These are phyloP conservation scores for Spinellus fusiger DNA, from an alignment of 192 early-diverging fungal genomes.

Conservation along the genomic window DNA sequence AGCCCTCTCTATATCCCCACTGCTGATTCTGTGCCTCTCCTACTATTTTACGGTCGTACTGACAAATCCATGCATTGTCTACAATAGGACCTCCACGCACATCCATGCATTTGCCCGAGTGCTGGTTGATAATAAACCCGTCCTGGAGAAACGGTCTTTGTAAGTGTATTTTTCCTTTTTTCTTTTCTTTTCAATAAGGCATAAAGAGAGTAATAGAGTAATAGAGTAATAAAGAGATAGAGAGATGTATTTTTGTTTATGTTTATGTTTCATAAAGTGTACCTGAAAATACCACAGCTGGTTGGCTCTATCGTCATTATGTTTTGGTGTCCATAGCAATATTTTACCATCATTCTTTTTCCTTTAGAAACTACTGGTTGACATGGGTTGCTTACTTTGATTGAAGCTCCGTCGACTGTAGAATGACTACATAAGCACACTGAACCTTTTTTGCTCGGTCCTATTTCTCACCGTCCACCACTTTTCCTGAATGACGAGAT, in stretches of 20 bases:
- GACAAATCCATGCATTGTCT: slow-evolving; percentile 12
- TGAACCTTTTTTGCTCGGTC: not conserved
- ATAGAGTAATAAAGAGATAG: not conserved
- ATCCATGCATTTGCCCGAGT: slow-evolving; percentile 22
- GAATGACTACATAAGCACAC: not conserved
- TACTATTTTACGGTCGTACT: slow-evolving; percentile 24
- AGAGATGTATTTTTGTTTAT: not conserved
- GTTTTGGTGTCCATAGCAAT: slow-evolving; percentile 26
- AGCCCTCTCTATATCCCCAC: slow-evolving; percentile 22
- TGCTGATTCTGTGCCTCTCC: slow-evolving; percentile 23
- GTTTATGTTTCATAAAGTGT: not conserved
- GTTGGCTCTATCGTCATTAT: slow-evolving; percentile 26
- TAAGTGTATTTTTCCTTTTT: not conserved
- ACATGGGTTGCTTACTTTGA: slow-evolving; percentile 2
- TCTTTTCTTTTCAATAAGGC: too few species aligned
- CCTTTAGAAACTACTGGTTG: not conserved
- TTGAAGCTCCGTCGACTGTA: slow-evolving; percentile 25
- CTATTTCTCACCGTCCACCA: slow-evolving; percentile 15
- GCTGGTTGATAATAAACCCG: slow-evolving; percentile 24
- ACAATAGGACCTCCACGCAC: slow-evolving; percentile 23
- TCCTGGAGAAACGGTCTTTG: slow-evolving; percentile 3
- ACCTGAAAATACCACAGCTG: slow-evolving; percentile 29
- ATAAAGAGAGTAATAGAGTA: too few species aligned
- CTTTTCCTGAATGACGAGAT: slow-evolving; percentile 22
- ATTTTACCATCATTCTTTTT: slow-evolving; percentile 26